Base-by-base conservation (phyloP, 2,329 filamentous ascomycete species). In the Dryadomyces sulphureus region DNA sequence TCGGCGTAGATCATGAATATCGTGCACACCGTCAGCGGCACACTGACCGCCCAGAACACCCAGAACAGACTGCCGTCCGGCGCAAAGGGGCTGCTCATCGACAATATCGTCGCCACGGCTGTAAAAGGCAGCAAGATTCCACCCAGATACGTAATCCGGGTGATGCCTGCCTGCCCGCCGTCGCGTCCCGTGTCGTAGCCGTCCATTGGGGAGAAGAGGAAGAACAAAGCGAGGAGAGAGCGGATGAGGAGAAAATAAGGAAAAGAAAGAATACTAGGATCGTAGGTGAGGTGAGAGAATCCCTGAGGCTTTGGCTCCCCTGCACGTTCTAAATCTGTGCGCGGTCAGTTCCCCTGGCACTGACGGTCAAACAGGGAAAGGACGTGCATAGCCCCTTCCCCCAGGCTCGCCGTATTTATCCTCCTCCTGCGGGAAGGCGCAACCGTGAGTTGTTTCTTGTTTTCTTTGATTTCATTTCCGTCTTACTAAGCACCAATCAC, bases 61-160 rank as follows among this genome's bases (percentile, higher is more conserved):
- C 62, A 73, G 55, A 72, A 72, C 17, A 56, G 55, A 16, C 50
- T 27, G 1, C 60, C 60, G n/a, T 57, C 60, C 0, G 70, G 68
- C 0, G 62, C 63, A 51, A 64, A 73, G 1, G 61, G 55, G 7
- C 65, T 65, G 24, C 65, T 62, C 57, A 73, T 72, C 14, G 65
- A 66, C 14, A 73, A 57, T 8, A 73, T 60, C 12, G 66, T 62
- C 0, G 68, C 65, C 5, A 73, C 64, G 14, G 73, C 60, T 4
- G 65, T 67, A 17, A 72, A 54, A 2, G 70, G 70, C 1, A 72
- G 60, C 5, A 73, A 56, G 1, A 72, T 54, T 0, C 68, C 70
- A 41, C 69, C 70, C 11, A 73, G 60, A 54, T 73, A 73, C 1
- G 66, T 60, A 14, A 73, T 65, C 6, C 70, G 65, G 54, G 69